A percentile compares a stretch with the other conserved stretches of the same genome.
phyloP scores from a whole-genome alignment of 495 filamentous ascomycete species.

The Penicillium taxi region DNA sequence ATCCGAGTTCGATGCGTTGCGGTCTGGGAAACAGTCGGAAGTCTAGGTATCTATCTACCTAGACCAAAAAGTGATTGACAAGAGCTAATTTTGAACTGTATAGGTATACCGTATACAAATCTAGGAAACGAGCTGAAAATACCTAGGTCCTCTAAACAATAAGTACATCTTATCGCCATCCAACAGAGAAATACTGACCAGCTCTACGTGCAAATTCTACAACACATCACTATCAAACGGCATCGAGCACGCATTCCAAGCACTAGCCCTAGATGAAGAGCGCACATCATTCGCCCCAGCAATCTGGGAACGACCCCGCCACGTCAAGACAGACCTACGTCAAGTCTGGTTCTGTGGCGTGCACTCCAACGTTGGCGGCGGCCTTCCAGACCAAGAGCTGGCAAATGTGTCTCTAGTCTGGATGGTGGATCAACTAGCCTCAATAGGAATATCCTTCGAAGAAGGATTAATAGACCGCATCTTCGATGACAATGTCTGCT shows the following conservation, averaged over 20 bases:
- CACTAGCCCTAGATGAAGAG: conserved; percentile 63
- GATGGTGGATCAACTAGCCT: conserved; percentile 64
- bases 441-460: conserved; percentile 51
- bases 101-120: conserved; percentile 39
- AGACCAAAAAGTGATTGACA: too few relatives aligned
- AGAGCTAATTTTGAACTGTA: not conserved
- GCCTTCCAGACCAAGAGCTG: conserved; percentile 49
- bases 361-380: conserved; percentile 62
- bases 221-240: conserved; percentile 49
- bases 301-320: conserved; percentile 49
- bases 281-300: conserved; percentile 57
- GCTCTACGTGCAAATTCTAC: conserved; percentile 42
- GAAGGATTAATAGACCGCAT: conserved; percentile 45
- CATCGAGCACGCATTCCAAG: conserved; percentile 65
- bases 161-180: conserved; percentile 4
- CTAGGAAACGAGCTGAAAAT: conserved; percentile 32
- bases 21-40: conserved; percentile 57
- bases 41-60: conserved; percentile 16
- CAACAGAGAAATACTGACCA: conserved; percentile 7
- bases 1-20: conserved; percentile 46
- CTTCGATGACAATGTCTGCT: conserved; percentile 36
- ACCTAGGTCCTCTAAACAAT: conserved; percentile 42
- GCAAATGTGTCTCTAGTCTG: conserved; percentile 61
- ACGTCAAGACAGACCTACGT: conserved; percentile 44
- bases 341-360: conserved; percentile 67